A percentile compares a stretch with the other conserved stretches of the same genome.
These are phyloP conservation scores for Aureobasidium sp. DNA, from an alignment of 2,329 filamentous ascomycete genomes.

Conservation along the genomic window DNA sequence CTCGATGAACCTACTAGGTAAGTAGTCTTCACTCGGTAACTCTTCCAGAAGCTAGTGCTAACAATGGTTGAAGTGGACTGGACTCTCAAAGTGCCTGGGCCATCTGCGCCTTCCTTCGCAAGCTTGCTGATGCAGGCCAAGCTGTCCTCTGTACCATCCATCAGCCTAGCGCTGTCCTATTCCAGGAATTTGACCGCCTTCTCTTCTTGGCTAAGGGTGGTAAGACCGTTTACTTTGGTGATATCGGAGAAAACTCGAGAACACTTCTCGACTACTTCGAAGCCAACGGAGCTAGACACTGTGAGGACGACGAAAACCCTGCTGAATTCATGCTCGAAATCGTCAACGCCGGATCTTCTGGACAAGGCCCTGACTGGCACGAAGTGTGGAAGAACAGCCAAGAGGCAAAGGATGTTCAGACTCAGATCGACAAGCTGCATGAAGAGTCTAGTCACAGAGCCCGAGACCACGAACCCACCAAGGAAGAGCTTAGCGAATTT, in stretches of 20 bases:
- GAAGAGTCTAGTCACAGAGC: constrained; percentile 29
- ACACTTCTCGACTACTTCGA: constrained; percentile 56
- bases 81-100: constrained; percentile 68
- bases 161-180: constrained; percentile 77
- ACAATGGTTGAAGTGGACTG: constrained; percentile 45
- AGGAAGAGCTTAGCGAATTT: constrained; percentile 37
- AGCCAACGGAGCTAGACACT: constrained; percentile 53
- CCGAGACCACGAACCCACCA: constrained; percentile 7
- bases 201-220: constrained; percentile 72
- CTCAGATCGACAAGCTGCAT: constrained; percentile 34
- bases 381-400: constrained; percentile 33
- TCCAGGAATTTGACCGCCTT: constrained; percentile 81
- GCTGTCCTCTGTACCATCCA: constrained; percentile 89
- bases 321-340: constrained; percentile 68
- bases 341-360: constrained; percentile 23
- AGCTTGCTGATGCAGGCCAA: constrained; percentile 71
- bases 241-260: constrained; percentile 68
- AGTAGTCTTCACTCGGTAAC: background rate
- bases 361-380: constrained; percentile 34
- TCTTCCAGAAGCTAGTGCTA: background rate
- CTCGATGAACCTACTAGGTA: constrained; percentile 65
- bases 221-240: constrained; percentile 77
- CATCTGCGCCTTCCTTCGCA: constrained; percentile 70
- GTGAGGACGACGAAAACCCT: constrained; percentile 53
- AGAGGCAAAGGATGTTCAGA: constrained; percentile 27